Evolutionary conservation across 495 filamentous ascomycete genomes (phyloP).

Genomic region (Physcia stellaris): DNA sequence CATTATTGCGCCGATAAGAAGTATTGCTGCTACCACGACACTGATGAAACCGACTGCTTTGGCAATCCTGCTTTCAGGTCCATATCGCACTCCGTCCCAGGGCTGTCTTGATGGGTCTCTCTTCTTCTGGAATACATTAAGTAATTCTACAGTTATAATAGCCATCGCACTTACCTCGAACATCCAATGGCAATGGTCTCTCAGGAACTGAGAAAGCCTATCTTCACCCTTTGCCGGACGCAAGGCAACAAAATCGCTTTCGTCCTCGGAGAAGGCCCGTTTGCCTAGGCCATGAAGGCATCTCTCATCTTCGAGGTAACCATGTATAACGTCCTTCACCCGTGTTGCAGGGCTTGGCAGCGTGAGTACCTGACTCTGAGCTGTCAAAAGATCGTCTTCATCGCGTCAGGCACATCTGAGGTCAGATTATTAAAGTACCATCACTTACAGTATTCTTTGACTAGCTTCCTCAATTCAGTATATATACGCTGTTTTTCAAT

Average conservation of each 20-base stretch:
- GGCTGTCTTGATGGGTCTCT: too few species aligned
- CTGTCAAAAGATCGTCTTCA: constrained; percentile 3
- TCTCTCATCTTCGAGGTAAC: constrained; percentile 1
- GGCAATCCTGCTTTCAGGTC: too few species aligned
- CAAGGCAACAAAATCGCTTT: constrained; percentile 5
- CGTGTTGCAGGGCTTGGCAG: constrained; percentile 1
- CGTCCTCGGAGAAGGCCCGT: constrained; percentile 1
- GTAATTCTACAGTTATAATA: too few species aligned
- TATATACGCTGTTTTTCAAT: constrained; percentile 1
- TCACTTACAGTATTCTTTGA: constrained; percentile 8
- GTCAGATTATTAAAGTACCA: background rate
- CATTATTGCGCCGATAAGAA: too few species aligned
- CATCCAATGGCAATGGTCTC: constrained; percentile 7
- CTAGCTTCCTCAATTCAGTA: background rate
- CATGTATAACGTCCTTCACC: constrained; percentile 1
- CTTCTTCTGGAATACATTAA: too few species aligned
- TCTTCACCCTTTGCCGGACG: constrained; percentile 7
- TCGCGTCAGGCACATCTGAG: background rate
- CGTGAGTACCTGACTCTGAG: constrained; percentile 3
- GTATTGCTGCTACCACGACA: too few species aligned
- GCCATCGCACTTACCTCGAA: too few species aligned
- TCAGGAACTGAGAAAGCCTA: constrained; percentile 7
- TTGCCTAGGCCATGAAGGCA: constrained; percentile 5
- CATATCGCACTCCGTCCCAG: too few species aligned
- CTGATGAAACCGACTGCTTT: too few species aligned